phyloP scores from a whole-genome alignment of 2,329 filamentous ascomycete genomes.

The Phoma sp. region DNA sequence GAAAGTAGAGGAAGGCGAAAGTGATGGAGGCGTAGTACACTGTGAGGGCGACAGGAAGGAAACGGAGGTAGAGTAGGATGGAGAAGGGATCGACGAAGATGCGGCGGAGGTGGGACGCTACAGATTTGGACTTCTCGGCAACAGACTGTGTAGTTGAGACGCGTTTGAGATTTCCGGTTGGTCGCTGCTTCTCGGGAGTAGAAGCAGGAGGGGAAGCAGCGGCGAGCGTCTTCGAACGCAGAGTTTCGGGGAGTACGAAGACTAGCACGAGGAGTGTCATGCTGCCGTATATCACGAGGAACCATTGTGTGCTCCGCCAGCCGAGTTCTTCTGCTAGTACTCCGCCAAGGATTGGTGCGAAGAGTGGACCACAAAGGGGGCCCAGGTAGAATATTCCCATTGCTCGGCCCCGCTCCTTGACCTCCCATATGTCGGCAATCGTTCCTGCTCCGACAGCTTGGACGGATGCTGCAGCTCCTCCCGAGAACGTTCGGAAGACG shows the following conservation, averaged over 20 bases:
- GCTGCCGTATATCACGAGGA: slow-evolving; percentile 46
- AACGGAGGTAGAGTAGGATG: slow-evolving; percentile 48
- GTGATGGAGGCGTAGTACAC: slow-evolving; percentile 50
- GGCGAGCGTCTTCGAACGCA: slow-evolving; percentile 40
- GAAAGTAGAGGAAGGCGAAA: slow-evolving; percentile 48
- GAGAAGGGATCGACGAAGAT: slow-evolving; percentile 49
- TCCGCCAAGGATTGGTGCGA: slow-evolving; percentile 49
- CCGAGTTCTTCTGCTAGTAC: slow-evolving; percentile 39
- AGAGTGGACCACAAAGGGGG: slow-evolving; percentile 46
- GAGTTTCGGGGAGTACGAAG: slow-evolving; percentile 46
- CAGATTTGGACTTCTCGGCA: slow-evolving; percentile 38
- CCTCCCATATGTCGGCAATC: slow-evolving; percentile 48
- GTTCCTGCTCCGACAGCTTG: slow-evolving; percentile 49
- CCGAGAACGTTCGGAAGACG: slow-evolving; percentile 42
- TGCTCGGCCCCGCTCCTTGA: slow-evolving; percentile 44
- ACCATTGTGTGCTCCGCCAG: slow-evolving; percentile 50
- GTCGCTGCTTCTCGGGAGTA: slow-evolving; percentile 2
- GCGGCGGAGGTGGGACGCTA: slow-evolving; percentile 36
- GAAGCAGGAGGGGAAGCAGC: background rate
- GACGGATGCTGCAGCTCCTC: slow-evolving; percentile 46
- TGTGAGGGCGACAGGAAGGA: slow-evolving; percentile 46
- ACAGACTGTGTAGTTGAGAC: slow-evolving; percentile 25
- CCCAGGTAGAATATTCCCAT: slow-evolving; percentile 50
- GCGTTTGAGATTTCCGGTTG: slow-evolving; percentile 3
- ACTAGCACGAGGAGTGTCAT: slow-evolving; percentile 40